phyloP scores from a whole-genome alignment of 2,329 filamentous ascomycete genomes.

The Thielaviopsis populi region DNA sequence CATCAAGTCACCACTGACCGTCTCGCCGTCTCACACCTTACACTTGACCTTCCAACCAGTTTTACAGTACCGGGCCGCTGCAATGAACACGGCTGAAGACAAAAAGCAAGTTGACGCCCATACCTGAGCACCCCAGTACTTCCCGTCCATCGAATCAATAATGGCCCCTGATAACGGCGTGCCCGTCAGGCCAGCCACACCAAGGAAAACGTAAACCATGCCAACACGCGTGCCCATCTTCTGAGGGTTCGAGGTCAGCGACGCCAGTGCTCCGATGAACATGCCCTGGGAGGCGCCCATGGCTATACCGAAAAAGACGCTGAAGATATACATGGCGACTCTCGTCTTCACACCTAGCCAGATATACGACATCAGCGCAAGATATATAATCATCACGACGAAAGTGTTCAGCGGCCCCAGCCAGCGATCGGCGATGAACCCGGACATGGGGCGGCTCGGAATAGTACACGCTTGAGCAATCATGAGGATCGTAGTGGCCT shows the following conservation, averaged over 20 bases:
- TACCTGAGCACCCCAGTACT: conserved; percentile 31
- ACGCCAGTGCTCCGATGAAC: conserved; percentile 29
- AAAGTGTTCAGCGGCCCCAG: conserved; percentile 42
- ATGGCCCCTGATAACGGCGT: conserved; percentile 32
- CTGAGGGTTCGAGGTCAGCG: conserved; percentile 28
- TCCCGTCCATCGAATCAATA: conserved; percentile 28
- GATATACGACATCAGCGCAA: conserved; percentile 34
- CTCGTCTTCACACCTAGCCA: conserved; percentile 38
- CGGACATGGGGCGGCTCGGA: conserved; percentile 37
- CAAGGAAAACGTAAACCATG: conserved; percentile 30
- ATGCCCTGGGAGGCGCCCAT: conserved; percentile 30
- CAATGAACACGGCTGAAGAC: conserved; percentile 23
- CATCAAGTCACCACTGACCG: not conserved
- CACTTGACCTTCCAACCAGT: conserved; percentile 26
- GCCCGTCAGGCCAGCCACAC: conserved; percentile 31
- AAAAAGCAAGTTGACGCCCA: conserved; percentile 32
- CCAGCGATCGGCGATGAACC: conserved; percentile 36
- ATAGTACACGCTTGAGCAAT: conserved; percentile 43
- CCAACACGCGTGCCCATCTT: conserved; percentile 33
- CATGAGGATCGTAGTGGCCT: conserved; percentile 40
- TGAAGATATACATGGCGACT: conserved; percentile 30
- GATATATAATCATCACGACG: conserved; percentile 31
- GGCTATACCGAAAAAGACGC: conserved; percentile 30
- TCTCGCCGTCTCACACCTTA: conserved; percentile 21
- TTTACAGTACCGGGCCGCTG: conserved; percentile 23